Percentiles rank a stretch among this genome's conserved stretches.
These are phyloP conservation scores for Podila epicladia DNA, from an alignment of 192 early-diverging fungal species.

Conservation along the genomic window DNA sequence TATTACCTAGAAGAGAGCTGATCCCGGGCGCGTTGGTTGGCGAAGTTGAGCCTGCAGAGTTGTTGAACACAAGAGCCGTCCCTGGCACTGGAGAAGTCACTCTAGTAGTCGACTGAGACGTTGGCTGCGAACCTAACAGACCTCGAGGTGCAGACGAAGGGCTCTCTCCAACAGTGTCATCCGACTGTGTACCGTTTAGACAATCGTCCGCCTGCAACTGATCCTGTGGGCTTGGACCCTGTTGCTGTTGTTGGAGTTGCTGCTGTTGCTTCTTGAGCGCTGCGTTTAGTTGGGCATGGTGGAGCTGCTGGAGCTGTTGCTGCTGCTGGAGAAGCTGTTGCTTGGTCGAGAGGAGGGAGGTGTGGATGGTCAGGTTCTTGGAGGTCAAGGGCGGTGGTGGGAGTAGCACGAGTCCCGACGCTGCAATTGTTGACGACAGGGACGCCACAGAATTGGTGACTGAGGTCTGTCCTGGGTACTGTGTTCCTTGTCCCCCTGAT, in stretches of 20 bases:
- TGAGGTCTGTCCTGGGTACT: neutral
- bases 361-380: constrained; percentile 49
- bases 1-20: too few relatives aligned
- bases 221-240: neutral
- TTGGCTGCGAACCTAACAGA: constrained; percentile 18
- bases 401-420: constrained; percentile 37
- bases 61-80: neutral
- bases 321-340: constrained; percentile 47
- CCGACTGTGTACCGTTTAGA: constrained; percentile 21
- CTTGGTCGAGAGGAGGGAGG: constrained; percentile 45
- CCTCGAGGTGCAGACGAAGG: neutral
- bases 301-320: constrained; percentile 44
- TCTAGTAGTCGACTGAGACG: constrained; percentile 36
- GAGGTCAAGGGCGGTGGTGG: constrained; percentile 41
- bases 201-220: constrained; percentile 28
- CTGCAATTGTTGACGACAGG: constrained; percentile 40
- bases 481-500: neutral
- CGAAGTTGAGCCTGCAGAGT: neutral
- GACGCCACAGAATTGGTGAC: constrained; percentile 17
- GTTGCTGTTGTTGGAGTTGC: constrained; percentile 24
- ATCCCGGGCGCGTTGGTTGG: too few relatives aligned
- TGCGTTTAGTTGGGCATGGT: constrained; percentile 40
- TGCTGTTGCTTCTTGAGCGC: constrained; percentile 46
- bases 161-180: constrained; percentile 22
- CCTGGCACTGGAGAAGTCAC: constrained; percentile 37